These are phyloP conservation scores for Daphne laureola DNA, from an alignment of 441 rosid genomes.

Conservation along the genomic window DNA sequence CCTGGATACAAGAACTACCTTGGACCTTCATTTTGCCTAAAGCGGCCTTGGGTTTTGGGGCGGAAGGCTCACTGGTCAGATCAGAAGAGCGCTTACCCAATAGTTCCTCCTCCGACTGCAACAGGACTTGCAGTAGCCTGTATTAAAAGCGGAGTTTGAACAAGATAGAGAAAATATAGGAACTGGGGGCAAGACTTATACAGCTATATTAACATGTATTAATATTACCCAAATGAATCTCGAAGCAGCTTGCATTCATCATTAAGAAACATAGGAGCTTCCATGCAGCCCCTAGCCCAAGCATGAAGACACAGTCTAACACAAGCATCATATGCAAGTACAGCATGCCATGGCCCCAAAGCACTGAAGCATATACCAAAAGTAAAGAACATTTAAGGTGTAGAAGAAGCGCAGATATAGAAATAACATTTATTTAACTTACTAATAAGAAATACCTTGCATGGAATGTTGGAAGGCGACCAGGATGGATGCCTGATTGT, in stretches of 20 bases:
- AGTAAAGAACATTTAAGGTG: constrained; percentile 11
- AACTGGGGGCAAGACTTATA: not conserved
- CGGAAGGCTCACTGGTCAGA: constrained; percentile 52
- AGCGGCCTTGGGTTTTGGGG: constrained; percentile 76
- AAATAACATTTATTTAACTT: not conserved
- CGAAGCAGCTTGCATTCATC: constrained; percentile 88
- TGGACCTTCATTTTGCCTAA: constrained; percentile 95
- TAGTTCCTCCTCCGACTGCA: constrained; percentile 97
- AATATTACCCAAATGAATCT: constrained; percentile 81
- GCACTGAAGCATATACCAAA: constrained; percentile 44
- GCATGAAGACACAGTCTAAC: constrained; percentile 98
- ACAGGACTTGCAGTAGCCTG: constrained; percentile 73
- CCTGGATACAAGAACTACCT: constrained; percentile 36
- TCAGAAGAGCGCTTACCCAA: constrained; percentile 66
- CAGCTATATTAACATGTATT: not conserved
- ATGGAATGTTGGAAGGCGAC: constrained; percentile 86
- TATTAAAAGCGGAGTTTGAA: constrained; percentile 13
- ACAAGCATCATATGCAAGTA: constrained; percentile 94
- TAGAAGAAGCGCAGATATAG: constrained; percentile 8
- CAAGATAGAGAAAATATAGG: not conserved
- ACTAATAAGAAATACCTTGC: constrained; percentile 50
- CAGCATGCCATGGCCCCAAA: constrained; percentile 96
- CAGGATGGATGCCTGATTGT: constrained; percentile 55
- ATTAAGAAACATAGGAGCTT: constrained; percentile 96
- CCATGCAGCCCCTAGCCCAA: constrained; percentile 98